Evolutionary conservation across 139 green algal genomes (phyloP), one percentile per base, ranked within the genome.

Genomic region (Picochlorum costavermella): DNA sequence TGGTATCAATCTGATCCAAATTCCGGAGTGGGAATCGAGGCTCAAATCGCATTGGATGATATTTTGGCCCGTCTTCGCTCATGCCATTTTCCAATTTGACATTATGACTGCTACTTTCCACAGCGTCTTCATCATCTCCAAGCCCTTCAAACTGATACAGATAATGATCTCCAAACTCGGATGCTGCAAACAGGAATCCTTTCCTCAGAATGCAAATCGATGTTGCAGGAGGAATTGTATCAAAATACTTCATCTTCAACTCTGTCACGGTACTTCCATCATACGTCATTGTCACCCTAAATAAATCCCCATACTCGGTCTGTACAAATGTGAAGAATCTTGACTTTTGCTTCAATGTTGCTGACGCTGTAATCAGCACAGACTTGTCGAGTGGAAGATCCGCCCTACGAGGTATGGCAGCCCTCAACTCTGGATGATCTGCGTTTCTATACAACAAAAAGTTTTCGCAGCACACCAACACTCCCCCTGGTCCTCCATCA

Each of bases 291-390:
- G 86, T 89, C 31, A 95, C 82, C 77, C 95, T 96, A 83, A 97
- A 98, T 58, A 98, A 80, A 81, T 99, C 94, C 16, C 94, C 94
- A 64, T 98, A 99, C 83, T 99, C 94, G 60, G 70, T 88, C 84
- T 98, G 88, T 45, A 96, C 69, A 6, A 99, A 72, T 77, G 97
- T 92, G 82, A 96, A 98, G 60, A 92, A 93, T 65, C 84, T 80
- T 59, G 70, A 76, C 79, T 96, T 98, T 72, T 88, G 85, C 80
- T 85, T 88, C 75, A 95, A 85, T 20, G 74, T 86, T 8, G 93
- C 84, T 44, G 79, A 75, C 17, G 79, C 70, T 12, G 92, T 83
- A 57, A 99, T 88, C 9, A 99, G 84, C 50, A 96, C 87, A 14
- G 88, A 87, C 5, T 90, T 74, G 33, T 98, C 90, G 1, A 60